Evolutionary conservation across 2,329 filamentous ascomycete species (phyloP), one percentile per base, ranked within the genome.

Genomic region (Arthrobotrys entomopaga): DNA sequence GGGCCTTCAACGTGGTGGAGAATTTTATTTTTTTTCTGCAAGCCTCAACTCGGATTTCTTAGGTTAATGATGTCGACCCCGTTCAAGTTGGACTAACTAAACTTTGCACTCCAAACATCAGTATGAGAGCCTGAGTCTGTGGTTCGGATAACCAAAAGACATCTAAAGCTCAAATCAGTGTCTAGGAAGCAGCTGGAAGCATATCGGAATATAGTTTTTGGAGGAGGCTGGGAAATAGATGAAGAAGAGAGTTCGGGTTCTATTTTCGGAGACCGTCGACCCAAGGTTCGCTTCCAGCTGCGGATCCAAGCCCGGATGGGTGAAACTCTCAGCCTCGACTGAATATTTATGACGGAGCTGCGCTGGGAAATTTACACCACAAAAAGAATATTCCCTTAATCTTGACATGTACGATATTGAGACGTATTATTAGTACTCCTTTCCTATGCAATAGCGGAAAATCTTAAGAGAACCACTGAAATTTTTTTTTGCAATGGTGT

Each of bases 191-290:
- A 49, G 19, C n/a, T 19, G 15, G 15, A 49, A 19, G 8, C n/a
- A 26, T 26, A 26, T 26, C 24, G 24, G 24, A 26, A 22, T 16
- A 22, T 49, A 52, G n/a, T 24, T 43, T 40, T 58, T 50, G 26
- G 26, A 34, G 34, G 54, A 24, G 53, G 53, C 29, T 52, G 48
- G 54, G 54, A 11, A 49, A 49, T 3, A 60, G 48, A 48, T 10
- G 13, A 16, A 22, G n/a, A 8, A 6, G 16, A 49, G 26, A 58
- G 56, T 29, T 24, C 20, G 3, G 34, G 38, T n/a, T 48, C 61
- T 73, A 73, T 73, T 73, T 73, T 73, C 69, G 69, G 69, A 50
- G 69, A 34, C 34, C 58, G 53, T 34, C 15, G 34, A 58, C 53
- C 59, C 61, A 73, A 71, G 69, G 46, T 60, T 65, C 26, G 19